phyloP scores from a whole-genome alignment of 140 eudicot genomes.

The Bidens hawaiensis region DNA sequence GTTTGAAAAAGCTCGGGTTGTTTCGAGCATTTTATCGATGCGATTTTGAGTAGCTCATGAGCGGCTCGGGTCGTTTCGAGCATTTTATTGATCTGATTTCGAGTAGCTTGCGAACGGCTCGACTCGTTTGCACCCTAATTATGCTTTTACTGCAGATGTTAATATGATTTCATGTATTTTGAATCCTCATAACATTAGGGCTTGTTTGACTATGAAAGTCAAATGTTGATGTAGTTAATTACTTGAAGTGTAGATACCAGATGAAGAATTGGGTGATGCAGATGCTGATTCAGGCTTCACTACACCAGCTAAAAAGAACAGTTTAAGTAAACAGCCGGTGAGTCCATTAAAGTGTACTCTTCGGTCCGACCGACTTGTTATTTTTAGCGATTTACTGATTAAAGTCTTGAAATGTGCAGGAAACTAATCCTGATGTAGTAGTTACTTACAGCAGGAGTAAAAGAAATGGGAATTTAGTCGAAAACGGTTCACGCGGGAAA shows the following conservation, averaged over 20 bases:
- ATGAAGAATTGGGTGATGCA: not conserved
- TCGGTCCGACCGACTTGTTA: not conserved
- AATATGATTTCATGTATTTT: not conserved
- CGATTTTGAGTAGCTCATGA: no score
- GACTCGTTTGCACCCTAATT: no score
- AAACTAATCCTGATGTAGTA: not conserved
- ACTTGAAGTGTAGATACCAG: conserved; percentile 5
- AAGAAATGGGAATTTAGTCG: not conserved
- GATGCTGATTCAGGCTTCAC: conserved; percentile 8
- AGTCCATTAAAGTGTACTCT: not conserved
- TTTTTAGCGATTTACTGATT: not conserved
- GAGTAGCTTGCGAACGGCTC: no score
- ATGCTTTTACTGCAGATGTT: no score
- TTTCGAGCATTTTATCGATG: no score
- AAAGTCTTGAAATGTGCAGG: not conserved
- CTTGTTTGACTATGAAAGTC: conserved; percentile 4
- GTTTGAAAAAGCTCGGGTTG: no score
- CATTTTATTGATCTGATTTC: no score
- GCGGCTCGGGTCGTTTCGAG: no score
- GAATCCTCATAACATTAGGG: not conserved
- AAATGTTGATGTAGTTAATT: not conserved
- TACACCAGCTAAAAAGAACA: conserved; percentile 3
- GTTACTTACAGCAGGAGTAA: not conserved
- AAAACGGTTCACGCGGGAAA: not conserved
- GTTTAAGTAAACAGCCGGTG: conserved; percentile 8